Base-by-base conservation (phyloP, 345 rosid genomes). In the Citrus sp. region DNA sequence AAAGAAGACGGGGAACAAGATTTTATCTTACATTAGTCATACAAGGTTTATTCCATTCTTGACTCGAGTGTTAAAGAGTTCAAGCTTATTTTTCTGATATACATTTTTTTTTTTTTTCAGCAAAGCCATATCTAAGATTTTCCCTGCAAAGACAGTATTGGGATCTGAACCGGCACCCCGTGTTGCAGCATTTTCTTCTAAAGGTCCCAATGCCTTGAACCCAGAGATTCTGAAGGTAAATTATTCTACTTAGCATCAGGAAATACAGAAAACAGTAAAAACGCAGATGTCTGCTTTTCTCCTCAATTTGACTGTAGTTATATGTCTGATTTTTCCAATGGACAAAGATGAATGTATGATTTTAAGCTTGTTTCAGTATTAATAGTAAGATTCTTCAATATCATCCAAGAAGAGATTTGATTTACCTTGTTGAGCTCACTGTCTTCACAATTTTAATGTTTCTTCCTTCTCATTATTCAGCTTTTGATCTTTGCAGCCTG, bases 181-280 rank as follows among this genome's bases (percentile, higher is more conserved):
- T 9, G 75, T 87, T 58, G 86, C 89, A 59, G 78, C 87, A 51
- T 86, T 89, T 81, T 87, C 90, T 78, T 86, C 88, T 1, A 87
- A 80, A 80, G 90, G 92, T 69, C 92, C 92, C 21, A 89, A 88
- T 81, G 67, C 83, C 72, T 63, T 89, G 37, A 89, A 84, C 55
- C 92, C 90, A 56, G 89, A 86, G 60, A 87, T 89, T 80, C 74
- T 89, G 77, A 89, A 89, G 88, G 92, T 87, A 73, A 70, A 18
- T 46, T 32, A 42, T 77, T 55, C 58, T 68, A 67, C 2, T 19
- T 5, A 37, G 61, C 12, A 67, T 32, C 19, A 61, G 49, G 27
- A 32, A 75, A 16, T 56, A 37, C 19, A 32, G 27, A 60, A 40
- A 56, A n/a, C 68, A 74, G 28, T 64, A 40, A 27, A 37, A 58